Evolutionary conservation across 129 eudicot genomes (phyloP), one percentile per base, ranked within the genome.

Genomic region (Cynara cardunculus): DNA sequence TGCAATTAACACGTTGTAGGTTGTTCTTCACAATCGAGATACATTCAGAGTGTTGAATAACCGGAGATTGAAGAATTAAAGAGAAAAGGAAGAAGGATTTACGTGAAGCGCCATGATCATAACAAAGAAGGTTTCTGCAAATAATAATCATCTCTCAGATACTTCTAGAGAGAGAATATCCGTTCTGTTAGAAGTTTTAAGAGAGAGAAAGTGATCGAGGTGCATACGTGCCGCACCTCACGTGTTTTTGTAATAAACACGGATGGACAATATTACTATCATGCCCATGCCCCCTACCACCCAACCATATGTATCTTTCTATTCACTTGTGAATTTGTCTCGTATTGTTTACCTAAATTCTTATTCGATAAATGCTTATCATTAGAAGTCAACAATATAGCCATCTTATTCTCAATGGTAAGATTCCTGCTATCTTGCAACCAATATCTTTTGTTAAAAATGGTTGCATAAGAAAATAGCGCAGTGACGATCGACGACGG

Each of bases 171-270:
- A 82, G 72, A 76, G 70, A 77, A 37, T 34, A 21, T 30, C 9
- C 1, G 24, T 71, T 78, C 76, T 46, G 78, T 82, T 37, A 35
- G 59, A 56, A 76, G 66, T 25, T 14, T 44, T 65, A 30, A 30
- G 76, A 81, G 80, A 74, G 85, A 80, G 85, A 81, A 74, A 39
- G 37, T 7, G 32, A 24, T 19, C 24, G 79, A 72, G 7, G 69
- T 7, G 85, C 65, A 31, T 76, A 82, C 81, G 85, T 75, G 85
- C 81, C 76, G 80, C 81, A 56, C 30, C 81, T 75, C 81, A 82
- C 85, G 81, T 82, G 77, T 1, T 82, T 25, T 21, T 75, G 81
- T 81, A 74, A 37, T 59, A 82, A 82, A 72, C 75, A 82, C 56
- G 71, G 70, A 41, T 75, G 76, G 26, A 25, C 12, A 10, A 69